These are phyloP conservation scores for Gnaphalium uliginosum DNA, from an alignment of 129 eudicot species.

Conservation along the genomic window DNA sequence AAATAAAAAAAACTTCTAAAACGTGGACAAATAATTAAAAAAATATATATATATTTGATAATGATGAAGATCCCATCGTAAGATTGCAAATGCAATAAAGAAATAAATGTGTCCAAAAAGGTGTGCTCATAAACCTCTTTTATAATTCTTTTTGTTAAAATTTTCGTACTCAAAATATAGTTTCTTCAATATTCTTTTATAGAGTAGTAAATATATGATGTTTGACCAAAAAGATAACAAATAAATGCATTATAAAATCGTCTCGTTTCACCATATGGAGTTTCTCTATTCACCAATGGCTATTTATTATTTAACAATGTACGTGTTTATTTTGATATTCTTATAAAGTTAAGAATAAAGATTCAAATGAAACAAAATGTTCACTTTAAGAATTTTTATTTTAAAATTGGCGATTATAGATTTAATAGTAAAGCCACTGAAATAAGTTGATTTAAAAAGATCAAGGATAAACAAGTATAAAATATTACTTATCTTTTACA, in stretches of 20 bases:
- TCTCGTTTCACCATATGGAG: conserved; percentile 2
- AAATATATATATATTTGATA: neutral
- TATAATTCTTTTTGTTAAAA: neutral
- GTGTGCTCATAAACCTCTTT: conserved; percentile 22
- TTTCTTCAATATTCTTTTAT: neutral
- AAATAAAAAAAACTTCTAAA: conserved; percentile 8
- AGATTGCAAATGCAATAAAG: conserved; percentile 32
- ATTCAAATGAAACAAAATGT: no score
- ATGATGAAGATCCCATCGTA: conserved; percentile 36
- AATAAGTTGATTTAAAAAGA: no score
- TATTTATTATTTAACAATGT: no score
- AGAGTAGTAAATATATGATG: neutral
- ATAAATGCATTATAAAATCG: neutral
- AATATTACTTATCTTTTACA: no score
- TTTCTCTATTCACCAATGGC: neutral
- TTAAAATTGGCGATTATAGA: no score
- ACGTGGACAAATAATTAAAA: conserved; percentile 25
- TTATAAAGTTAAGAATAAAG: no score
- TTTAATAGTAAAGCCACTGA: no score
- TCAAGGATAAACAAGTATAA: no score
- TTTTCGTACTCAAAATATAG: neutral
- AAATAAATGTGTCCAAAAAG: conserved; percentile 29
- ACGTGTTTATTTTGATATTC: no score
- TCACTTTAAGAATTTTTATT: no score
- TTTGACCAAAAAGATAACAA: neutral